Percentiles rank a stretch among this genome's conserved stretches.
These are phyloP conservation scores for Letharia lupina DNA, from an alignment of 495 filamentous ascomycete genomes.

Conservation along the genomic window DNA sequence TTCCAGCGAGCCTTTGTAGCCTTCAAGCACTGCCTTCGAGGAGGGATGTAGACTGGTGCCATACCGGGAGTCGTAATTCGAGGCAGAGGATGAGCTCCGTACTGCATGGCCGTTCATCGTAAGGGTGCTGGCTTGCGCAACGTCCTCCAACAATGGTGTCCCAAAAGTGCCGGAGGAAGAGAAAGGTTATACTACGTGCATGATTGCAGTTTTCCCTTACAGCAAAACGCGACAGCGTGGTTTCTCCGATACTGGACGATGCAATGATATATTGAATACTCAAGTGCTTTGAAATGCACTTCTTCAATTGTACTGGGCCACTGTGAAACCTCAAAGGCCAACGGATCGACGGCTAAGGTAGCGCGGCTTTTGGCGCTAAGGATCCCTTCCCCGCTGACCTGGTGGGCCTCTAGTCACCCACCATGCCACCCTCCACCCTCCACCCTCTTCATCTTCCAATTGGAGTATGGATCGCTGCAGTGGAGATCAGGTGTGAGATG, in stretches of 20 bases:
- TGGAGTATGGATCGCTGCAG: background rate
- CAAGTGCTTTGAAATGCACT: background rate
- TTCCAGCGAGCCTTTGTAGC: conserved; percentile 36
- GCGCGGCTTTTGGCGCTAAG: conserved; percentile 1
- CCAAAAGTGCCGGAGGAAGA: background rate
- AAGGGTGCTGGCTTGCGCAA: conserved; percentile 14
- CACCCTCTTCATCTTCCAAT: background rate
- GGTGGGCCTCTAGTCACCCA: too few relatives aligned
- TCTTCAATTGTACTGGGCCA: background rate
- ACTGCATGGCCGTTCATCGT: conserved; percentile 39
- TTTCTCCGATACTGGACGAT: background rate
- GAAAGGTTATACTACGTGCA: background rate
- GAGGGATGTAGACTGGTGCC: conserved; percentile 32
- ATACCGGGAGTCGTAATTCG: conserved; percentile 40
- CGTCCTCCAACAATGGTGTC: background rate
- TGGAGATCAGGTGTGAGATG: background rate
- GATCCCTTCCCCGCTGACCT: background rate
- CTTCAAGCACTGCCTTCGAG: conserved; percentile 39
- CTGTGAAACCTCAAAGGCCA: background rate
- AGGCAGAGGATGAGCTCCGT: conserved; percentile 41
- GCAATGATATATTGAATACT: background rate
- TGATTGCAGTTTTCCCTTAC: background rate
- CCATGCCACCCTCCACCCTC: too few relatives aligned
- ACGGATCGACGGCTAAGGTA: background rate
- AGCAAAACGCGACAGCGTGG: background rate